phyloP scores from a whole-genome alignment of 495 filamentous ascomycete species.

The Podospora pseudoanserina region DNA sequence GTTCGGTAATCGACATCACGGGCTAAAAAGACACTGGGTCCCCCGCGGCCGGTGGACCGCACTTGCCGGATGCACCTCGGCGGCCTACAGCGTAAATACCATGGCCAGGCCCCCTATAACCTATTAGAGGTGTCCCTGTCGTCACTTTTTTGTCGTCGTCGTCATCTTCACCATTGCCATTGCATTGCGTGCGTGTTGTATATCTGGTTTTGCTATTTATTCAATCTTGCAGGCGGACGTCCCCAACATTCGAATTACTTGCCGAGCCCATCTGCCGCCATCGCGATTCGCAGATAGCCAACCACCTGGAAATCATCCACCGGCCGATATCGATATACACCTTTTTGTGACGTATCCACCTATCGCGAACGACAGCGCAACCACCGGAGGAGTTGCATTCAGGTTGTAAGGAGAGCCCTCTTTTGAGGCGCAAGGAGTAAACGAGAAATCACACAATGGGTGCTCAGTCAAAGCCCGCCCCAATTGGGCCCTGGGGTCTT shows the following conservation, averaged over 20 bases:
- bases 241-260: background rate
- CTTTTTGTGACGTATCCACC: background rate
- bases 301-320: conserved; percentile 3
- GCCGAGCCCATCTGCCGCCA: conserved; percentile 20
- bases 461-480: conserved; percentile 70
- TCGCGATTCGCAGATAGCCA: background rate
- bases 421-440: conserved; percentile 1
- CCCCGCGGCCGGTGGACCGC: conserved; percentile 6
- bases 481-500: conserved; percentile 87
- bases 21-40: conserved; percentile 7
- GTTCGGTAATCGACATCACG: conserved; percentile 20
- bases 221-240: background rate
- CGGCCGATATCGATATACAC: conserved; percentile 8
- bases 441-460: conserved; percentile 55
- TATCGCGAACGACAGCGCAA: background rate
- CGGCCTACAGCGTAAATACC: conserved; percentile 1
- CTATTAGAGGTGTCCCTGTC: conserved; percentile 11
- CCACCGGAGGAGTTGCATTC: background rate
- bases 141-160: background rate
- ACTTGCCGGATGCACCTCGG: conserved; percentile 9
- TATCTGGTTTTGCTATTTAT: background rate
- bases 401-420: background rate
- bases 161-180: background rate
- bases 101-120: background rate
- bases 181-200: conserved; percentile 1